phyloP scores from a whole-genome alignment of 345 rosid species.

The Brassica juncea region DNA sequence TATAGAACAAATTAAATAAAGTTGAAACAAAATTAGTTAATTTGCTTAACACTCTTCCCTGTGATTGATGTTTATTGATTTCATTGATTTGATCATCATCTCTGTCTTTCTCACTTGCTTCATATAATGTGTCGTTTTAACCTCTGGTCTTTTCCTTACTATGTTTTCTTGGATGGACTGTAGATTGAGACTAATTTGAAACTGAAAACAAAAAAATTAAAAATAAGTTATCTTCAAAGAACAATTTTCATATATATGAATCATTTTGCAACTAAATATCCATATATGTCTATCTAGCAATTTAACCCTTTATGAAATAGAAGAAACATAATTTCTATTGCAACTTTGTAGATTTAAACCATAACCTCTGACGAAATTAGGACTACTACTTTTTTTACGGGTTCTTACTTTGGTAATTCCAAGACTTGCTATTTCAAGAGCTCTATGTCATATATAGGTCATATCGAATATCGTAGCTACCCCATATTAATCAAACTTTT shows the following conservation, averaged over 20 bases:
- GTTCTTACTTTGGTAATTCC: slow-evolving; percentile 35
- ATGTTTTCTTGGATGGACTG: slow-evolving; percentile 22
- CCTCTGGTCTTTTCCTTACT: background rate
- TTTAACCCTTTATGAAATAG: background rate
- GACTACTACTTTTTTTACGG: background rate
- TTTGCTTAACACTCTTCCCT: slow-evolving; percentile 38
- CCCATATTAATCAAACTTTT: slow-evolving; percentile 23
- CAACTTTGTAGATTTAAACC: background rate
- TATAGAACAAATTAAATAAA: slow-evolving; percentile 8
- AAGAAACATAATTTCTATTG: background rate
- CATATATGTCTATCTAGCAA: background rate
- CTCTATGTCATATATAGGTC: slow-evolving; percentile 42
- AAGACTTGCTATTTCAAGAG: slow-evolving; percentile 40
- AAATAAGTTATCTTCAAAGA: background rate
- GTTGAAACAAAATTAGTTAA: background rate
- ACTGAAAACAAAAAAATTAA: background rate
- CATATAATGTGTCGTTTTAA: slow-evolving; percentile 7
- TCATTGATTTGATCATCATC: slow-evolving; percentile 39
- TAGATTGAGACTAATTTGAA: background rate
- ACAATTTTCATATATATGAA: background rate
- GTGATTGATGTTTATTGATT: slow-evolving; percentile 41
- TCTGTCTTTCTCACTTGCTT: slow-evolving; percentile 13
- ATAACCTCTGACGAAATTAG: background rate
- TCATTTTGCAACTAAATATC: background rate
- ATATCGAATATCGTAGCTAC: slow-evolving; percentile 43